Evolutionary conservation across 2,329 filamentous ascomycete genomes (phyloP), one percentile per base, ranked within the genome.

Genomic region (Canariomyces notabilis): DNA sequence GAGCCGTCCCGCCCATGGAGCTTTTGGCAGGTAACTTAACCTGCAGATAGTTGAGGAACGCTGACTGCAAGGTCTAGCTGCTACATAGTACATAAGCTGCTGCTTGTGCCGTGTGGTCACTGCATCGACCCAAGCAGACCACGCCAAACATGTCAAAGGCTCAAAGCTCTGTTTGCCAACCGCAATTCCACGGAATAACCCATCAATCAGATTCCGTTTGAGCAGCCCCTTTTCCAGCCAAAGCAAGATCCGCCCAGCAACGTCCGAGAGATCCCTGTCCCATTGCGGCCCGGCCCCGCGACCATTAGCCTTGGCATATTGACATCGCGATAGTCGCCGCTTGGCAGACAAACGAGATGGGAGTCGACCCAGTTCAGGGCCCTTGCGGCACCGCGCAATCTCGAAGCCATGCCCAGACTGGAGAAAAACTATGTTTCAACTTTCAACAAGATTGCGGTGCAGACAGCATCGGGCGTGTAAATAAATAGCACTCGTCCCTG

Each of bases 271-370:
- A n/a, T 34, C 34, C 48, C 44, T 26, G 32, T 41, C 44, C n/a
- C 15, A 2, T 9, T 14, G 22, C 48, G 48, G 48, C 15, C 37
- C 48, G 44, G 26, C 15, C 23, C 20, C 40, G n/a, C n/a, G 15
- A 44, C 42, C 48, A 51, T 42, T 42, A 12, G 37, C 21, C 48
- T 51, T 51, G 48, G 48, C 41, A 31, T 42, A 47, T 47, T 51
- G 41, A 44, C 44, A 44, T 48, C 48, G 40, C 41, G 48, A 51
- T 48, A 48, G 44, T 51, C 37, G 33, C 16, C 20, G 26, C 48
- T 51, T 51, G 48, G 48, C 48, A 19, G 15, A 23, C 48, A 51
- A 51, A 51, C 42, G 44, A 51, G 44, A 47, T 44, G 44, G 44
- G 18, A 15, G n/a, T n/a, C 16, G 14, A 6, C 22, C 44, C 33